Percentiles rank a stretch among this genome's conserved stretches.
These are phyloP conservation scores for Boletellus dicymbophilus DNA, from an alignment of 1,284 basidiomycete species.

Conservation along the genomic window DNA sequence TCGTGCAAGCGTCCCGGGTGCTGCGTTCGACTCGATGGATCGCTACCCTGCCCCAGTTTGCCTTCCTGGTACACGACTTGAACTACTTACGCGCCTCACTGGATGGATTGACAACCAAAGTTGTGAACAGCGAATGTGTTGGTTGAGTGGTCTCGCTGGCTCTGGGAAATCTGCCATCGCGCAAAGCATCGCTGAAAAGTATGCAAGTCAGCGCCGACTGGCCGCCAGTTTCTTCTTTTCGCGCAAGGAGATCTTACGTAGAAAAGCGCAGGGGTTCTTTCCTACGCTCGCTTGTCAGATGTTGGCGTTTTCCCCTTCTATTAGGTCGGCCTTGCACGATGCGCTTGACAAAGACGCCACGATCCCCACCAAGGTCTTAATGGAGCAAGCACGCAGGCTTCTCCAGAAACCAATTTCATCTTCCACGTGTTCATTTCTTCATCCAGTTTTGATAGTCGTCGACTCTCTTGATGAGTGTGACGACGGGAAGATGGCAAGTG, in stretches of 20 bases:
- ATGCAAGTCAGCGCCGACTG: slow-evolving; percentile 14
- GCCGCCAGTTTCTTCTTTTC: slow-evolving; percentile 29
- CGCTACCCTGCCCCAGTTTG: slow-evolving; percentile 23
- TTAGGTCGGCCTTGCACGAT: slow-evolving; percentile 7
- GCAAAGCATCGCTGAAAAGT: slow-evolving; percentile 21
- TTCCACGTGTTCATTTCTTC: slow-evolving; percentile 1
- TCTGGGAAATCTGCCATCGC: slow-evolving; percentile 26
- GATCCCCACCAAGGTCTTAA: slow-evolving; percentile 19
- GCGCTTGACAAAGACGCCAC: slow-evolving; percentile 14
- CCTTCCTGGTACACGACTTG: slow-evolving; percentile 23
- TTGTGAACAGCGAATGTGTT: slow-evolving; percentile 13
- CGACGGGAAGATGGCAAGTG: slow-evolving; percentile 12
- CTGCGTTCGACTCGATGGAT: slow-evolving; percentile 20
- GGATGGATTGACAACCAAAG: slow-evolving; percentile 12
- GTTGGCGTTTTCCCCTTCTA: slow-evolving; percentile 14
- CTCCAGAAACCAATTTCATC: slow-evolving; percentile 15
- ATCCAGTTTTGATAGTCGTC: slow-evolving; percentile 20
- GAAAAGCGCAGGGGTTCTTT: slow-evolving; percentile 18
- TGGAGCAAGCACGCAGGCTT: slow-evolving; percentile 19
- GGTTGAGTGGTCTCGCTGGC: slow-evolving; percentile 23
- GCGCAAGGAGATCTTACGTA: slow-evolving; percentile 18
- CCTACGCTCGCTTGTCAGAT: slow-evolving; percentile 20
- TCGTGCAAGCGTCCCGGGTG: slow-evolving; percentile 15
- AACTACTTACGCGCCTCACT: slow-evolving; percentile 13
- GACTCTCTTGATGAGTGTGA: slow-evolving; percentile 28